These are phyloP conservation scores for Calocybe cyanea DNA, from an alignment of 768 basidiomycete species.

Conservation along the genomic window DNA sequence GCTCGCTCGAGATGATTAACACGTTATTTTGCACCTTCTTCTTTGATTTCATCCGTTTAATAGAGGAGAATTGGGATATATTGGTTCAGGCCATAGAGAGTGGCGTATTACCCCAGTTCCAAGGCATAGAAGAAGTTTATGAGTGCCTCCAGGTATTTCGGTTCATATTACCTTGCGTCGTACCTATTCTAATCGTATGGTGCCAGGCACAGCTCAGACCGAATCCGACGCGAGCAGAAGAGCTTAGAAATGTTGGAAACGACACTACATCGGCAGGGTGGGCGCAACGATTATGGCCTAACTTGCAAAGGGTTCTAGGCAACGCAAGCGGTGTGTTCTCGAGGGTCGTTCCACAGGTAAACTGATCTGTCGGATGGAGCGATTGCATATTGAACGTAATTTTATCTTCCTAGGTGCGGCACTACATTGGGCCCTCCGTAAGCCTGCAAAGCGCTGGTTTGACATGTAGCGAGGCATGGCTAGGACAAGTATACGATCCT, in stretches of 20 bases:
- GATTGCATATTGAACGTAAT: background rate
- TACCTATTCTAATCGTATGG: background rate
- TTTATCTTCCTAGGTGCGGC: conserved; percentile 1
- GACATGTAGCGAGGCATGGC: conserved; percentile 6
- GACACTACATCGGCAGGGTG: conserved; percentile 3
- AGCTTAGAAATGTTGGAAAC: conserved; percentile 4
- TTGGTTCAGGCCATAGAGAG: conserved; percentile 5
- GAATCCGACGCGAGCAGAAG: conserved; percentile 4
- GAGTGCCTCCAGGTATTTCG: conserved; percentile 5
- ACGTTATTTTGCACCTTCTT: conserved; percentile 8
- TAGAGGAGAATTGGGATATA: conserved; percentile 8
- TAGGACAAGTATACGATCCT: conserved; percentile 3
- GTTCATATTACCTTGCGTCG: background rate
- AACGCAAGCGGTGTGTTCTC: conserved; percentile 8
- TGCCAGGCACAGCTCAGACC: conserved; percentile 3
- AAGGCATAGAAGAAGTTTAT: conserved; percentile 3
- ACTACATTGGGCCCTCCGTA: conserved; percentile 3
- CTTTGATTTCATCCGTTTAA: conserved; percentile 6
- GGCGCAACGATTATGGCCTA: conserved; percentile 8
- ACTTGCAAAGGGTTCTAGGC: conserved; percentile 1
- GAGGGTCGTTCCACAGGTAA: conserved; percentile 5
- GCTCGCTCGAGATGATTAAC: conserved; percentile 4
- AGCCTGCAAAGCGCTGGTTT: conserved; percentile 2
- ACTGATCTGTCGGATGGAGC: background rate
- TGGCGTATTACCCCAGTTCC: conserved; percentile 3